A percentile compares a stretch with the other conserved stretches of the same genome.
phyloP scores from a whole-genome alignment of 179 eudicot species.

The Beta macrorhiza region DNA sequence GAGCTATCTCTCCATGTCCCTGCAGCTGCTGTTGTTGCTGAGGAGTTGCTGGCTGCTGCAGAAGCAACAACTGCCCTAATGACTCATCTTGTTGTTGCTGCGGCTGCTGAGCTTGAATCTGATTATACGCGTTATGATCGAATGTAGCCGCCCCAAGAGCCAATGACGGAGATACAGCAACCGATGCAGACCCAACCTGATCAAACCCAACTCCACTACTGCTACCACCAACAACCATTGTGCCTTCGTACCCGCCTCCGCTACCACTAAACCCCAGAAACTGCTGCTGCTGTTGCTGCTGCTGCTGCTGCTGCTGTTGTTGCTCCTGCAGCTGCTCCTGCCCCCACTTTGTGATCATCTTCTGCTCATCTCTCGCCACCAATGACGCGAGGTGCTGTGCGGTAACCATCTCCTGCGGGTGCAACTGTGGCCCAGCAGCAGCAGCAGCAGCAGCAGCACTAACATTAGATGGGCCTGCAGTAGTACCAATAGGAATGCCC shows the following conservation, averaged over 20 bases:
- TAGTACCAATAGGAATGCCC: constrained; percentile 26
- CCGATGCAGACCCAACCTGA: constrained; percentile 27
- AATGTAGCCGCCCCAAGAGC: constrained; percentile 46
- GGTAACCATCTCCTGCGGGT: constrained; percentile 41
- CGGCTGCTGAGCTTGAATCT: constrained; percentile 39
- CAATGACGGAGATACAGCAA: constrained; percentile 41
- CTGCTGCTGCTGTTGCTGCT: constrained; percentile 9
- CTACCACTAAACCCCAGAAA: constrained; percentile 39
- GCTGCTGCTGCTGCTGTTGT: constrained; percentile 31
- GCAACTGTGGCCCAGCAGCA: background rate
- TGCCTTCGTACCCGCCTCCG: constrained; percentile 36
- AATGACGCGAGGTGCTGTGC: constrained; percentile 58
- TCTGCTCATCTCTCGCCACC: constrained; percentile 60
- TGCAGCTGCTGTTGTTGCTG: constrained; percentile 14
- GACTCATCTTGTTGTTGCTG: constrained; percentile 37
- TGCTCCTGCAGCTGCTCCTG: constrained; percentile 31
- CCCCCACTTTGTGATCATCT: constrained; percentile 56
- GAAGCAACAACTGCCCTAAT: constrained; percentile 42
- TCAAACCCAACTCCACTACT: constrained; percentile 38
- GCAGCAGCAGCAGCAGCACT: constrained; percentile 4
- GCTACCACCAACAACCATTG: constrained; percentile 17
- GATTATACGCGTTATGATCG: constrained; percentile 35
- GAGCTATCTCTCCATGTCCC: constrained; percentile 16
- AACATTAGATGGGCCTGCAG: constrained; percentile 14
- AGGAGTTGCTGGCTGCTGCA: constrained; percentile 35